Evolutionary conservation across 2,329 filamentous ascomycete genomes (phyloP).

Genomic region (Microcyclospora pomicola): DNA sequence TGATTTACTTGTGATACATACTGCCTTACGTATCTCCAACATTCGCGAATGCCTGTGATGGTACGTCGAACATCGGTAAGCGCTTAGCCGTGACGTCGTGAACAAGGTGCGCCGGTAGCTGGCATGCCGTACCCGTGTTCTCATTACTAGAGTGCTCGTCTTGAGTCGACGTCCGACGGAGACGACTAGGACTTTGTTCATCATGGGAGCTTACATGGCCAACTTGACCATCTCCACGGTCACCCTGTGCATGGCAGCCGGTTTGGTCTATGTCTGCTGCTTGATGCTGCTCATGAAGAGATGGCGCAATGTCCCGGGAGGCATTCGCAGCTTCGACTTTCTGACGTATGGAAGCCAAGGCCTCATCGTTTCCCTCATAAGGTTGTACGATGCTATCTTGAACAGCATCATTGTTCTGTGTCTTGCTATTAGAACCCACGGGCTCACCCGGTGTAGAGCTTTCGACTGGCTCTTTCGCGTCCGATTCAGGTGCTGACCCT

Average conservation of each 20-base stretch:
- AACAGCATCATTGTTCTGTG: slow-evolving; percentile 11
- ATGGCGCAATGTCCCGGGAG: slow-evolving; percentile 7
- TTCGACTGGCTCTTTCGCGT: slow-evolving; percentile 3
- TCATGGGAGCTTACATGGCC: not conserved
- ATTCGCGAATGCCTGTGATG: slow-evolving; percentile 28
- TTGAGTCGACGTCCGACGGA: slow-evolving; percentile 3
- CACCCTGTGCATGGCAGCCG: not conserved
- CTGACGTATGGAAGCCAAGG: slow-evolving; percentile 11
- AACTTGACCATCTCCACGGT: not conserved
- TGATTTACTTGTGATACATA: too few species aligned
- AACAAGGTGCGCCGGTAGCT: slow-evolving; percentile 13
- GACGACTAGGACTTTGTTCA: not conserved
- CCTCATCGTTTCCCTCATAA: slow-evolving; percentile 15
- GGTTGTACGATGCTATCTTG: slow-evolving; percentile 2
- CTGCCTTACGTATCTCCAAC: slow-evolving; percentile 6
- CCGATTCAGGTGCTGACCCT: slow-evolving; percentile 5
- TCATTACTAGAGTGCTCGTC: slow-evolving; percentile 11
- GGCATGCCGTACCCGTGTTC: slow-evolving; percentile 9
- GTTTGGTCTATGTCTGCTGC: slow-evolving; percentile 5
- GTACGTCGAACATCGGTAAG: slow-evolving; percentile 31
- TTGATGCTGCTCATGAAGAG: slow-evolving; percentile 8
- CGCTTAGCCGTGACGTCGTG: slow-evolving; percentile 17
- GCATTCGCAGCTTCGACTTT: slow-evolving; percentile 15
- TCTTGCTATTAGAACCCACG: slow-evolving; percentile 8
- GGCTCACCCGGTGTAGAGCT: not conserved